These are phyloP conservation scores for Penicillium olsonii DNA, from an alignment of 2,329 filamentous ascomycete species.

Conservation along the genomic window DNA sequence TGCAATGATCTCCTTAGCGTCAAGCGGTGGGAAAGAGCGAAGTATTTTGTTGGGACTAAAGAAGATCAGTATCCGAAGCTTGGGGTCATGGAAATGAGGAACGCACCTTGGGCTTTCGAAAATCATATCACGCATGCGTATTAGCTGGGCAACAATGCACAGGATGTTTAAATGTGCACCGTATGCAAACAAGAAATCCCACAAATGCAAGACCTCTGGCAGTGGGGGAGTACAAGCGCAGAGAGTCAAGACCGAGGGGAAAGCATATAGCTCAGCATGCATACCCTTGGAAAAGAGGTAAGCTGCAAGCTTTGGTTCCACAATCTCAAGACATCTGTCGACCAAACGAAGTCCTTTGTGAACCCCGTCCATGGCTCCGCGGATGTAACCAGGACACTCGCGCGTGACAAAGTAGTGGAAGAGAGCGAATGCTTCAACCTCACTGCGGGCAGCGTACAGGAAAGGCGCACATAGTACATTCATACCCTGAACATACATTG, in stretches of 20 bases:
- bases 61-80: slow-evolving; percentile 12
- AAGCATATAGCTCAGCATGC: slow-evolving; percentile 92
- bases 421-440: slow-evolving; percentile 89
- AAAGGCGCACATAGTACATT: slow-evolving; percentile 96
- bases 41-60: slow-evolving; percentile 85
- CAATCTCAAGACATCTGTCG: slow-evolving; percentile 86
- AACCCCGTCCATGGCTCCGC: slow-evolving; percentile 95
- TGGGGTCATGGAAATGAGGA: not conserved
- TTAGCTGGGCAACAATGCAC: slow-evolving; percentile 92
- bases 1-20: slow-evolving; percentile 80
- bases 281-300: slow-evolving; percentile 85
- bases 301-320: slow-evolving; percentile 81
- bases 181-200: slow-evolving; percentile 97
- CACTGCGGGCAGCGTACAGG: slow-evolving; percentile 88
- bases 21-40: slow-evolving; percentile 80
- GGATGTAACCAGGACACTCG: slow-evolving; percentile 90
- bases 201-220: slow-evolving; percentile 87
- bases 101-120: slow-evolving; percentile 77
- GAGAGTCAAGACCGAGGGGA: slow-evolving; percentile 89
- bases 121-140: slow-evolving; percentile 82
- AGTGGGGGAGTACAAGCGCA: slow-evolving; percentile 94
- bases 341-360: slow-evolving; percentile 89
- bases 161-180: slow-evolving; percentile 92
- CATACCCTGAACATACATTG: slow-evolving; percentile 97
- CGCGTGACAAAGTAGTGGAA: slow-evolving; percentile 85